Percentiles rank a stretch among this genome's conserved stretches.
These are phyloP conservation scores for Nicotiana attenuata DNA, from an alignment of 257 asterid genomes.

Conservation along the genomic window DNA sequence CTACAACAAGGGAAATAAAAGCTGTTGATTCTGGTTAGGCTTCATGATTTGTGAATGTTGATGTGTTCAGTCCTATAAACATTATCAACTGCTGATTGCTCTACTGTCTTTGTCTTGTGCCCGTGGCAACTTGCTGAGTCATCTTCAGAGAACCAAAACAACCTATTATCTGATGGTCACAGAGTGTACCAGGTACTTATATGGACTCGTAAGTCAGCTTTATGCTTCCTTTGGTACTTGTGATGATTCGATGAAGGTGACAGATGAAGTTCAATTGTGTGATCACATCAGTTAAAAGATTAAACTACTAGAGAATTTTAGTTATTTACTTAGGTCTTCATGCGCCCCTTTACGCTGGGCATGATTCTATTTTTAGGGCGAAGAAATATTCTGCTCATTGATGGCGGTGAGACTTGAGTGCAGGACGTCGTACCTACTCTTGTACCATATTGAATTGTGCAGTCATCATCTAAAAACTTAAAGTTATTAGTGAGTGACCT, in stretches of 20 bases:
- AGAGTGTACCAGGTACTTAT: constrained; percentile 83
- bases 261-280: background rate
- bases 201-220: constrained; percentile 3
- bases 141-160: constrained; percentile 80
- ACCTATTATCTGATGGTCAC: constrained; percentile 83
- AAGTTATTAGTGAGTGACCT: background rate
- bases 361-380: background rate
- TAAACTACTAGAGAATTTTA: background rate
- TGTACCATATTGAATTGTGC: background rate
- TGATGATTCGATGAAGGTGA: background rate
- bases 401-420: background rate
- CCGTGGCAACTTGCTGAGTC: background rate
- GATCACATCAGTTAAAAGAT: background rate
- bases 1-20: constrained; percentile 87
- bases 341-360: background rate
- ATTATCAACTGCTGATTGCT: constrained; percentile 22
- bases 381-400: background rate
- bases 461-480: background rate
- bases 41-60: constrained; percentile 12
- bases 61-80: background rate
- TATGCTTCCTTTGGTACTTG: constrained; percentile 7
- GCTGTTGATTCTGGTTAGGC: constrained; percentile 94
- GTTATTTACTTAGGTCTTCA: background rate
- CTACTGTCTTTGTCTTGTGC: constrained; percentile 6
- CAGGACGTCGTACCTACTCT: background rate